These are phyloP conservation scores for Guadua angustifolia DNA, from an alignment of 176 grass and related monocot species.

Conservation along the genomic window DNA sequence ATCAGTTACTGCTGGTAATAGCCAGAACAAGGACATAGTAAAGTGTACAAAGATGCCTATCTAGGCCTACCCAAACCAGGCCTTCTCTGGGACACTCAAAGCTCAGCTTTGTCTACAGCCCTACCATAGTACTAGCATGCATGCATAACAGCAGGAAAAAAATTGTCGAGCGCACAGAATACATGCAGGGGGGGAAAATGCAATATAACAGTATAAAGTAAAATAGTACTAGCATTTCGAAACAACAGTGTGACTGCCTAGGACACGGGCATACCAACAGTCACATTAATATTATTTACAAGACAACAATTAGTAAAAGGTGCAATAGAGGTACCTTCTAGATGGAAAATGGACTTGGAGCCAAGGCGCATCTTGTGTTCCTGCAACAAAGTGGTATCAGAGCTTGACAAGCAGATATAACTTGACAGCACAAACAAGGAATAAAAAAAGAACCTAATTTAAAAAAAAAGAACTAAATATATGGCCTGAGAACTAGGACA, in stretches of 20 bases:
- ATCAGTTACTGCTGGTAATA: not conserved
- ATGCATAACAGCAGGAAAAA: too few relatives aligned
- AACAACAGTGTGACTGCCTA: not conserved
- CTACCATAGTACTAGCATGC: not conserved
- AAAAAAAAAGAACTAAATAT: not conserved
- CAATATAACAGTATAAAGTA: not conserved
- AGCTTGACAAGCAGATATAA: not conserved
- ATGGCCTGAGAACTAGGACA: not conserved
- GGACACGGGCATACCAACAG: not conserved
- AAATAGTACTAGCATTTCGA: not conserved
- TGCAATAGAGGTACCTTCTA: conserved; percentile 62
- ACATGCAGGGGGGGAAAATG: not conserved
- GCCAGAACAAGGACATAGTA: not conserved
- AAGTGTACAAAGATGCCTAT: not conserved
- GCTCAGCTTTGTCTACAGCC: not conserved
- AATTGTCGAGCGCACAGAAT: too few relatives aligned
- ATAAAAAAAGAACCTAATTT: not conserved
- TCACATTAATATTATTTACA: conserved; percentile 1
- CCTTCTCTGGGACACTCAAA: not conserved
- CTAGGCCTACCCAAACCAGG: not conserved
- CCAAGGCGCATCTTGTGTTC: conserved; percentile 98
- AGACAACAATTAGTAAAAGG: not conserved
- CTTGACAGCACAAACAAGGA: not conserved
- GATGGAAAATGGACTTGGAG: conserved; percentile 90
- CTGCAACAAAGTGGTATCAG: conserved; percentile 42